These are phyloP conservation scores for Solanum chacoense DNA, from an alignment of 305 asterid genomes.

Conservation along the genomic window DNA sequence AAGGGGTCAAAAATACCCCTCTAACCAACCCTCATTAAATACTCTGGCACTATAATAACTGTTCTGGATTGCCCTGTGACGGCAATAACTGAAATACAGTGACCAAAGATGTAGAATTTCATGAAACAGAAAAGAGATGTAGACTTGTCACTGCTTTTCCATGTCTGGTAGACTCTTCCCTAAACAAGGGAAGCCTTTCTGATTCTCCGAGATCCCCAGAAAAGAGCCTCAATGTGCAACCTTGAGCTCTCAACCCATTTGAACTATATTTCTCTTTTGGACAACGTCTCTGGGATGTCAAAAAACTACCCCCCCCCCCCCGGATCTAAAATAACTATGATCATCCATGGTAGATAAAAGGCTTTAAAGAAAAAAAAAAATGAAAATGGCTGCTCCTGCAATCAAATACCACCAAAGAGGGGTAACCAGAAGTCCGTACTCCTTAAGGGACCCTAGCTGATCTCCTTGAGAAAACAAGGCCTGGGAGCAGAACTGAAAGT, in stretches of 20 bases:
- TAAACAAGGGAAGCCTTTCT: neutral
- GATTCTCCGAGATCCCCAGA: neutral
- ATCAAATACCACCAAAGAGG: neutral
- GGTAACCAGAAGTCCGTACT: neutral
- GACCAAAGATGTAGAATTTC: neutral
- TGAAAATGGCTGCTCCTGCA: neutral
- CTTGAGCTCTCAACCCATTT: neutral
- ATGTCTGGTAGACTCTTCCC: neutral
- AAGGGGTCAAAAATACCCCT: neutral
- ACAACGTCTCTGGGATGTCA: neutral
- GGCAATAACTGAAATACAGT: neutral
- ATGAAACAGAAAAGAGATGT: neutral
- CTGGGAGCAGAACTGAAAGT: neutral
- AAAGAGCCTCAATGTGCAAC: neutral
- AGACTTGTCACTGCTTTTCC: neutral
- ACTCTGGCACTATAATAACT: neutral
- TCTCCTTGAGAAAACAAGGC: neutral
- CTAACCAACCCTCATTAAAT: neutral
- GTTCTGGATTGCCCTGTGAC: neutral
- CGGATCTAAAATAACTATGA: neutral
- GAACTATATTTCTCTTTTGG: neutral
- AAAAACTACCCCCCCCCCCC: neutral
- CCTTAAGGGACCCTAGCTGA: neutral
- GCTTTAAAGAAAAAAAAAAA: neutral
- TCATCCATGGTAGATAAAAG: neutral